phyloP scores from a whole-genome alignment of 306 rosid genomes.

The Cicer yamashitae region DNA sequence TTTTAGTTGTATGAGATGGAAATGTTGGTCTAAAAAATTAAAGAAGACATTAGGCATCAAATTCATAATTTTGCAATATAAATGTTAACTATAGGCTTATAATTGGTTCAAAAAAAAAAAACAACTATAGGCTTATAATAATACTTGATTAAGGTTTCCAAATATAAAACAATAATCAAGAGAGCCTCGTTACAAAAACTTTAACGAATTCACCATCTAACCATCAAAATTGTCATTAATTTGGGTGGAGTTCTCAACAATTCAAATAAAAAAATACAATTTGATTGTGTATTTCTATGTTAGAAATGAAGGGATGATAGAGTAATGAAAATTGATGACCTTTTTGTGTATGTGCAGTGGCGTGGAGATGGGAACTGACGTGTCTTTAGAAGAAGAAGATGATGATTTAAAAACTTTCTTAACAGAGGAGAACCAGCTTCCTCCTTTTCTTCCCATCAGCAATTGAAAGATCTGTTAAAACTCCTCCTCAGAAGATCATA shows the following conservation, averaged over 20 bases:
- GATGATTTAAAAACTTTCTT: conserved; percentile 82
- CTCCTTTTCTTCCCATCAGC: conserved; percentile 90
- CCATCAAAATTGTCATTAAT: neutral
- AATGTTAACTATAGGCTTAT: no score
- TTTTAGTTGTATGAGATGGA: neutral
- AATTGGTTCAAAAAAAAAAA: no score
- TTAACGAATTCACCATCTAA: neutral
- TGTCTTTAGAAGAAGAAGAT: conserved; percentile 67
- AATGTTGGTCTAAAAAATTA: neutral
- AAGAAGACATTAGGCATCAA: neutral
- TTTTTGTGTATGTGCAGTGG: conserved; percentile 50
- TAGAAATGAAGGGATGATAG: no score
- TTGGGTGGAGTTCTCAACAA: neutral
- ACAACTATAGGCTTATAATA: no score
- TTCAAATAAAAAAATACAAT: no score
- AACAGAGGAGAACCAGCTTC: conserved; percentile 85
- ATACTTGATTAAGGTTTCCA: no score
- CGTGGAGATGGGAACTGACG: conserved; percentile 45
- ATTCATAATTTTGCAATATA: neutral
- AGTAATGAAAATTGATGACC: conserved; percentile 48
- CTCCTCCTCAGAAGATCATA: conserved; percentile 7
- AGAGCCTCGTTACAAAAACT: neutral
- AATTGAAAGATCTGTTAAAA: conserved; percentile 38
- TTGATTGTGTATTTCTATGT: neutral
- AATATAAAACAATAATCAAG: neutral